Evolutionary conservation across 352 stramenopile species (phyloP).

Genomic region (Lagenidium sp.): DNA sequence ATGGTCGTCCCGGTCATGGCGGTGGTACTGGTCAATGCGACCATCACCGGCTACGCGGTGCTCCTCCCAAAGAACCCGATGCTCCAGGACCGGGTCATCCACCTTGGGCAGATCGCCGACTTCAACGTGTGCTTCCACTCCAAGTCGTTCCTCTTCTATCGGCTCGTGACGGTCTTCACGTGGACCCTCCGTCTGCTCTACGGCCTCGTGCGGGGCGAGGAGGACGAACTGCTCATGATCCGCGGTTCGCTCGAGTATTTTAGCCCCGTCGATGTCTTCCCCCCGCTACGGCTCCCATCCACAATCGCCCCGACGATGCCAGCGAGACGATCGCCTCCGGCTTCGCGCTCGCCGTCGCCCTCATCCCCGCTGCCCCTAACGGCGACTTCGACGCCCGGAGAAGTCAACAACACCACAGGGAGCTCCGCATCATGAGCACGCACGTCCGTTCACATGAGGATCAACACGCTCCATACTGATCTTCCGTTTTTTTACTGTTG

Average conservation of each 20-base stretch:
- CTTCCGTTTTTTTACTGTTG: too few species aligned
- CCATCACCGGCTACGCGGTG: neutral
- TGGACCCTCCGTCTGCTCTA: slow-evolving; percentile 29
- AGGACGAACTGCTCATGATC: slow-evolving; percentile 29
- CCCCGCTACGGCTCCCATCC: slow-evolving; percentile 8
- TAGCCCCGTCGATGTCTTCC: slow-evolving; percentile 36
- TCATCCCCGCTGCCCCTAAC: too few species aligned
- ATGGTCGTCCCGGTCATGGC: neutral
- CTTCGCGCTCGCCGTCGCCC: too few species aligned
- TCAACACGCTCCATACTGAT: too few species aligned
- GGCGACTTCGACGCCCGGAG: too few species aligned
- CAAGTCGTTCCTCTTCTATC: slow-evolving; percentile 31
- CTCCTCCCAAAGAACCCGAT: neutral
- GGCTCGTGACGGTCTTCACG: slow-evolving; percentile 29
- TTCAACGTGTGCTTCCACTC: slow-evolving; percentile 18
- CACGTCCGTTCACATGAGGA: too few species aligned
- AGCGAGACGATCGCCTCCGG: too few species aligned
- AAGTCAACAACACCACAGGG: too few species aligned
- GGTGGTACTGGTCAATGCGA: too few species aligned
- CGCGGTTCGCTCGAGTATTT: slow-evolving; percentile 32
- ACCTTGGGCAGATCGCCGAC: neutral
- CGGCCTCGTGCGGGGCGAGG: slow-evolving; percentile 17
- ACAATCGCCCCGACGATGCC: too few species aligned
- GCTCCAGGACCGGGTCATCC: neutral
- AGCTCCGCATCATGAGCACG: too few species aligned